phyloP scores from a whole-genome alignment of 768 basidiomycete species.

The Hemileccinum rubropunctum region DNA sequence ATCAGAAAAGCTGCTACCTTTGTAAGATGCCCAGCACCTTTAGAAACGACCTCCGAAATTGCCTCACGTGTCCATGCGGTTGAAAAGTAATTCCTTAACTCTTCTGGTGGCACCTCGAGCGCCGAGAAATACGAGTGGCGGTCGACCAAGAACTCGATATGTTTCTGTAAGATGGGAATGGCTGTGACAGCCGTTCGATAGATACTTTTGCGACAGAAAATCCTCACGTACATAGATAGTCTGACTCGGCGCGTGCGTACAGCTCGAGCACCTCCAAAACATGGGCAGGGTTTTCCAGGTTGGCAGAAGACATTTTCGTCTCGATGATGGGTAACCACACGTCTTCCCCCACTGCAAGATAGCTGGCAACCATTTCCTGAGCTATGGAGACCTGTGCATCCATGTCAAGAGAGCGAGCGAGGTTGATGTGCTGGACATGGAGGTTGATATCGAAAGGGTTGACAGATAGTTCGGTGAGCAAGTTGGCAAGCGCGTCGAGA shows the following conservation, averaged over 20 bases:
- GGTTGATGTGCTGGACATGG: conserved; percentile 65
- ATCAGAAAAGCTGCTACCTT: conserved; percentile 42
- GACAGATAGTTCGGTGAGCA: conserved; percentile 56
- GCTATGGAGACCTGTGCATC: conserved; percentile 59
- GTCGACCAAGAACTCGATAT: conserved; percentile 57
- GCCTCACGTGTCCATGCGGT: conserved; percentile 58
- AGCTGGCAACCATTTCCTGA: conserved; percentile 62
- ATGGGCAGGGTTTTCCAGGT: conserved; percentile 52
- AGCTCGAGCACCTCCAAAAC: conserved; percentile 55
- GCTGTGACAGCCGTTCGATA: conserved; percentile 44
- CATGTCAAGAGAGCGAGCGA: conserved; percentile 56
- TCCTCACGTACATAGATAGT: conserved; percentile 71
- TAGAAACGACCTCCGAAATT: conserved; percentile 50
- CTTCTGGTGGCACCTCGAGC: conserved; percentile 42
- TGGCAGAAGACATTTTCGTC: conserved; percentile 45
- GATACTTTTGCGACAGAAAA: conserved; percentile 6
- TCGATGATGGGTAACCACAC: conserved; percentile 73
- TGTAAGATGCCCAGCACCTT: conserved; percentile 60
- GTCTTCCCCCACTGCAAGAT: conserved; percentile 62
- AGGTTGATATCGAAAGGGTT: conserved; percentile 60
- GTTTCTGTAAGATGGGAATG: conserved; percentile 68
- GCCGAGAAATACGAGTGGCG: conserved; percentile 35
- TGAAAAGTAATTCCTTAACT: conserved; percentile 58
- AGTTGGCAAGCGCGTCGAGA: conserved; percentile 60
- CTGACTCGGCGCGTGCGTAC: conserved; percentile 65